A percentile compares a stretch with the other conserved stretches of the same genome.
phyloP scores from a whole-genome alignment of 345 rosid genomes.

The Zanthoxylum bungeanum region DNA sequence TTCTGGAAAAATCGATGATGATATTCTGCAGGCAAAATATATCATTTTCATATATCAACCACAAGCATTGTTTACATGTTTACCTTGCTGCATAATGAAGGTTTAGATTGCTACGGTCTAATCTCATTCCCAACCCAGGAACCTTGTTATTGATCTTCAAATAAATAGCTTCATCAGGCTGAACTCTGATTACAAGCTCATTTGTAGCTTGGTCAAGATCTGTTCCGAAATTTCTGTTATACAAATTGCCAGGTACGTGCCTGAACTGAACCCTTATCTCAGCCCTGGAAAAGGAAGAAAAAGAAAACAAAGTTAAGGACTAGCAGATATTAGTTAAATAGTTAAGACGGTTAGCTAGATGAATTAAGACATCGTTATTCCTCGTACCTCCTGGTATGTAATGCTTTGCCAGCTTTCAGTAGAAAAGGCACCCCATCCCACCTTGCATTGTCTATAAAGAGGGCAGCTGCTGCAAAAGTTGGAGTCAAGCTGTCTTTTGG shows the following conservation, averaged over 20 bases:
- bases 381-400: constrained; percentile 67
- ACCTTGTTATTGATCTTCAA: constrained; percentile 97
- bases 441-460: constrained; percentile 93
- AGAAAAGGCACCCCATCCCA: constrained; percentile 99
- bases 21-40: background rate
- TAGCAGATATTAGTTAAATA: background rate
- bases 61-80: background rate
- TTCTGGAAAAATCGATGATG: background rate
- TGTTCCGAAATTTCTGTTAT: constrained; percentile 68
- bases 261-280: constrained; percentile 99
- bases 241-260: constrained; percentile 96
- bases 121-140: constrained; percentile 97
- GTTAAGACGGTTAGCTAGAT: background rate
- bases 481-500: constrained; percentile 90
- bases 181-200: constrained; percentile 94
- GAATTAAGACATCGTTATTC: constrained; percentile 6
- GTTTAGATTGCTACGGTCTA: constrained; percentile 85
- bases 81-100: constrained; percentile 94
- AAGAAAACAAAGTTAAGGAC: constrained; percentile 3
- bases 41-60: too few species aligned
- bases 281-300: constrained; percentile 46
- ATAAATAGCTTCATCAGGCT: constrained; percentile 96
- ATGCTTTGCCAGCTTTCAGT: constrained; percentile 97
- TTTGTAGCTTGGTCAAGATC: constrained; percentile 88
- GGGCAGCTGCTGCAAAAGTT: constrained; percentile 98